Evolutionary conservation across 352 stramenopile genomes (phyloP).

Genomic region (Phytophthora sp.): DNA sequence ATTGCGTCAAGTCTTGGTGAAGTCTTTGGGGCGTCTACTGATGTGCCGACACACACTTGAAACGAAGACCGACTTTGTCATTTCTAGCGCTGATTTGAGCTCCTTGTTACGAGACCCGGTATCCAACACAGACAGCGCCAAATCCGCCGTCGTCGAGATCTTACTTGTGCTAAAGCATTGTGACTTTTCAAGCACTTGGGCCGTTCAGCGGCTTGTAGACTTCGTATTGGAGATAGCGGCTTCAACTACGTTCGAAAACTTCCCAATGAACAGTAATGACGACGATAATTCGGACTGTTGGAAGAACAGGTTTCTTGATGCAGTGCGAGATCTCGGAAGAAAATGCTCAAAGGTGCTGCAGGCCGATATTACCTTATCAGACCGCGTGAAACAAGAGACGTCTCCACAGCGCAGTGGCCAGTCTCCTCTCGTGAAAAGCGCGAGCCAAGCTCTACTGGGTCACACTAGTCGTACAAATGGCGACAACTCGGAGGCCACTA

Average conservation of each 20-base stretch:
- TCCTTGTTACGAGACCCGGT: slow-evolving; percentile 33
- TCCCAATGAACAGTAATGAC: background rate
- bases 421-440: slow-evolving; percentile 9
- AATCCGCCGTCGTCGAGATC: slow-evolving; percentile 12
- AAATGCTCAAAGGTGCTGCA: slow-evolving; percentile 44
- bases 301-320: slow-evolving; percentile 24
- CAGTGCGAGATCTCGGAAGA: slow-evolving; percentile 28
- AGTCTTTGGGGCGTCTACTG: slow-evolving; percentile 39
- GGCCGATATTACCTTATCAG: slow-evolving; percentile 37
- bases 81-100: slow-evolving; percentile 36
- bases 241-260: slow-evolving; percentile 12
- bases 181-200: slow-evolving; percentile 40
- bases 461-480: slow-evolving; percentile 1
- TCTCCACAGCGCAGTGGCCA: slow-evolving; percentile 10
- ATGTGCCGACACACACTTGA: slow-evolving; percentile 28
- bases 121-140: slow-evolving; percentile 1
- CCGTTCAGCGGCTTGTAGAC: slow-evolving; percentile 42
- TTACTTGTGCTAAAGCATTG: slow-evolving; percentile 41
- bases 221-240: slow-evolving; percentile 32
- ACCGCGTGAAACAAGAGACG: slow-evolving; percentile 28
- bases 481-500: background rate
- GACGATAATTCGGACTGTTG: slow-evolving; percentile 7
- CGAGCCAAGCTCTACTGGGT: slow-evolving; percentile 24
- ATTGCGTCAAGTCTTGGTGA: slow-evolving; percentile 31
- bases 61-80: slow-evolving; percentile 24